These are phyloP conservation scores for Colletotrichum lindemuthianum DNA, from an alignment of 2,329 filamentous ascomycete genomes.

Conservation along the genomic window DNA sequence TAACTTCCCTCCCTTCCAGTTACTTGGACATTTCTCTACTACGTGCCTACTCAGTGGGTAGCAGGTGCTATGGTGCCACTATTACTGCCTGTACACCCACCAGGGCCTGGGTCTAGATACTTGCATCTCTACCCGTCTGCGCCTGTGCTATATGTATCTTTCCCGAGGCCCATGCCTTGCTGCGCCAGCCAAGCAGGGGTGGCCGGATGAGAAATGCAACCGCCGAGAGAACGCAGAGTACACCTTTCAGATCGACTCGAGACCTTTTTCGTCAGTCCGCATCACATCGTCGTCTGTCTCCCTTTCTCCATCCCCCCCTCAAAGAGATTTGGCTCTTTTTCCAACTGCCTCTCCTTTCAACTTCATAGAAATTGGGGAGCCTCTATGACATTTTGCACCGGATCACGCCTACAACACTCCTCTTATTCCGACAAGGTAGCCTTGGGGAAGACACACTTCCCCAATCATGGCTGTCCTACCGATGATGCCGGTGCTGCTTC, in stretches of 20 bases:
- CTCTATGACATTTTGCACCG: conserved; percentile 22
- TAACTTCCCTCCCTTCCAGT: conserved; percentile 15
- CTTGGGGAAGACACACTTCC: conserved; percentile 34
- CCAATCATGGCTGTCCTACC: conserved; percentile 36
- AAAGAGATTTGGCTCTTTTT: background rate
- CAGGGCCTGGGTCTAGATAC: too few relatives aligned
- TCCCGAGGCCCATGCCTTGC: conserved; percentile 10
- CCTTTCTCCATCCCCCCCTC: background rate
- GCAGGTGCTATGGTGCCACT: too few relatives aligned
- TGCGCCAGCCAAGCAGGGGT: conserved; percentile 27
- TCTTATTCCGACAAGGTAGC: conserved; percentile 27
- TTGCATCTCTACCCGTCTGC: too few relatives aligned
- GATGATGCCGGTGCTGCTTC: conserved; percentile 42
- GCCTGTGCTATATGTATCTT: too few relatives aligned
- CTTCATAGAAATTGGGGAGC: background rate
- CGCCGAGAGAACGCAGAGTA: conserved; percentile 15
- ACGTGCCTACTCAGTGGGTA: too few relatives aligned
- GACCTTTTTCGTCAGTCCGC: conserved; percentile 8
- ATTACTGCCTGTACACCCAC: too few relatives aligned
- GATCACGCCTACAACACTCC: conserved; percentile 8
- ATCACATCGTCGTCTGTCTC: conserved; percentile 11
- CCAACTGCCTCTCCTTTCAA: background rate
- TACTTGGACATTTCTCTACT: background rate
- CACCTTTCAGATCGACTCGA: conserved; percentile 23
- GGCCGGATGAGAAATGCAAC: conserved; percentile 13